Base-by-base conservation (phyloP, 1,284 basidiomycete species). In the Fomitopsis betulina region DNA sequence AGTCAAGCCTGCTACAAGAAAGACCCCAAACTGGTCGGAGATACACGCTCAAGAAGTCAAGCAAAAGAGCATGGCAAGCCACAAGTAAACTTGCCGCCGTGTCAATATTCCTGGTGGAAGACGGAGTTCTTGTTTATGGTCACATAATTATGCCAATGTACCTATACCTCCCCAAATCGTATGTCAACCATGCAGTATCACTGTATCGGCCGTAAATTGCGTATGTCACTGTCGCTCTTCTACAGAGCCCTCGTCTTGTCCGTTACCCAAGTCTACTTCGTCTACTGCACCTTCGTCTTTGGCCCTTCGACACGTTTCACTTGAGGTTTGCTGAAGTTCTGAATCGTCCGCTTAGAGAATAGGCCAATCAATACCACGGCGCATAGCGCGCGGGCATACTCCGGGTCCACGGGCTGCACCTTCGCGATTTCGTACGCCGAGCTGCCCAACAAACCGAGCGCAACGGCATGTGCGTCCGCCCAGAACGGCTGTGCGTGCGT, bases 401-500 rank as follows among this genome's bases (percentile, higher is more conserved):
- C 82, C 0, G 81, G 72, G 60, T 88, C 81, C 42, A 83, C 64
- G 0, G 86, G 74, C 37, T 78, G 77, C 2, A 80, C 68, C 55
- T 66, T 72, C 57, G 67, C 64, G 35, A 56, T 63, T 45, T 61
- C 64, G 21, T 65, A 59, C 62, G 52, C 60, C 61, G 47, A 63
- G 13, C 73, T 71, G 35, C 72, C 72, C 40, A 84, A 73, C 61
- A 78, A 63, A 7, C 74, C 72, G 23, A 76, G 67, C 39, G 86
- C 62, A 35, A 82, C 63, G 7, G 67, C 60, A 61, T 90, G 87
- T 33, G 81, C 59, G 30, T 85, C 80, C 0, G 80, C 81, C 86
- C 88, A 91, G 72, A 89, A 89, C 0, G 88, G 87, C 70, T 90
- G 88, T 1, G 86, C 83, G 64, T 91, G 87, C 17, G 89, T 91